These are phyloP conservation scores for Hanseniaspora osmophila DNA, from an alignment of 805 yeast genomes.

Conservation along the genomic window DNA sequence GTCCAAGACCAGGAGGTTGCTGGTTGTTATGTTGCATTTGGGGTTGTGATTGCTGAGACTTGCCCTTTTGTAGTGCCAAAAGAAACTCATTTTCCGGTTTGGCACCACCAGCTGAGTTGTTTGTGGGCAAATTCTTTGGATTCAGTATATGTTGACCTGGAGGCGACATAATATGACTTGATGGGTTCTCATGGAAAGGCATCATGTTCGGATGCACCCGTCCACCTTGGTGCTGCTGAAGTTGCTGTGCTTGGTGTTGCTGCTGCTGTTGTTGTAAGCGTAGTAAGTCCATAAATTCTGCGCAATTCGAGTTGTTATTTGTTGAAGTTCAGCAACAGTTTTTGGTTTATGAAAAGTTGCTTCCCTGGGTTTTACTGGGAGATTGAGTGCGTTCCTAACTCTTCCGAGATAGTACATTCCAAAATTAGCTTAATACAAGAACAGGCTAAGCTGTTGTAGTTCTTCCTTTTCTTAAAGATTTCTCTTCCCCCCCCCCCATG, in stretches of 20 bases:
- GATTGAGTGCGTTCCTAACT: too few species aligned
- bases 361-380: too few species aligned
- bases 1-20: background rate
- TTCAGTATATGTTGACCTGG: background rate
- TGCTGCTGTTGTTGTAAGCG: background rate
- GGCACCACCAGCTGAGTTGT: background rate
- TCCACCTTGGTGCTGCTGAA: background rate
- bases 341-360: too few species aligned
- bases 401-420: too few species aligned
- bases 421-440: too few species aligned
- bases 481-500: too few species aligned
- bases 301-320: too few species aligned
- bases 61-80: background rate
- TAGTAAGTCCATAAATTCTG: background rate
- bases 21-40: background rate
- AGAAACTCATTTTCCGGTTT: background rate
- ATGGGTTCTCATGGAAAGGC: background rate
- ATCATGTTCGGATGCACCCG: background rate
- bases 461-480: too few species aligned
- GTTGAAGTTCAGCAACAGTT: too few species aligned
- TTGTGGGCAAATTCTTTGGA: background rate
- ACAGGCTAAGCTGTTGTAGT: too few species aligned
- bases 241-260: conserved; percentile 11
- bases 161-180: background rate
- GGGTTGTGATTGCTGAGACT: background rate